phyloP scores from a whole-genome alignment of 257 asterid genomes.

The Ilex aquifolium region DNA sequence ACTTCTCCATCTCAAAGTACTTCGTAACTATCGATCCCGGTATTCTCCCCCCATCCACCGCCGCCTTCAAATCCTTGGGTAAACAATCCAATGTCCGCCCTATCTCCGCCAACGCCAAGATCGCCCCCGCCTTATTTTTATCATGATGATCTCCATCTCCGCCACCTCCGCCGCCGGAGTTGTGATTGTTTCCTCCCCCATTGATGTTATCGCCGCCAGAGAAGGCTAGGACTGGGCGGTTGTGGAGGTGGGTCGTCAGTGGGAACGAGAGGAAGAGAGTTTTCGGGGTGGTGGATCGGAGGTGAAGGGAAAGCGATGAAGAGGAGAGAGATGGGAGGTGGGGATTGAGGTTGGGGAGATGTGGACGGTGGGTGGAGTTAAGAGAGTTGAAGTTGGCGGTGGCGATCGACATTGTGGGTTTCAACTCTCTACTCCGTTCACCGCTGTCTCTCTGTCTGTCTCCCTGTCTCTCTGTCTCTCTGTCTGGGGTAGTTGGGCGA shows the following conservation, averaged over 20 bases:
- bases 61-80: conserved; percentile 80
- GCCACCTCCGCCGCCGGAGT: conserved; percentile 1
- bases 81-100: conserved; percentile 75
- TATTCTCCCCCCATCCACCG: conserved; percentile 61
- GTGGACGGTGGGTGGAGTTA: conserved; percentile 14
- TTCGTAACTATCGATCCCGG: conserved; percentile 62
- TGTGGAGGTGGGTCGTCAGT: conserved; percentile 4
- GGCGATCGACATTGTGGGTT: conserved; percentile 21
- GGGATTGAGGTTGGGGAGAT: conserved; percentile 7
- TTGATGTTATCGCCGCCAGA: conserved; percentile 16
- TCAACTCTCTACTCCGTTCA: too few relatives aligned
- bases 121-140: conserved; percentile 11
- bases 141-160: conserved; percentile 25
- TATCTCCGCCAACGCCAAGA: conserved; percentile 22
- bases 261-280: conserved; percentile 11
- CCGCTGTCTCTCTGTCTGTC: not conserved
- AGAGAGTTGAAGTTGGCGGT: conserved; percentile 21
- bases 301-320: conserved; percentile 11
- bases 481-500: too few relatives aligned
- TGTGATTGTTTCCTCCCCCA: conserved; percentile 15
- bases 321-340: conserved; percentile 10
- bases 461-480: not conserved
- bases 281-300: conserved; percentile 10
- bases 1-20: conserved; percentile 69
- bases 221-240: conserved; percentile 20